These are phyloP conservation scores for Wallemia ichthyophaga DNA, from an alignment of 1,284 basidiomycete species.

Conservation along the genomic window DNA sequence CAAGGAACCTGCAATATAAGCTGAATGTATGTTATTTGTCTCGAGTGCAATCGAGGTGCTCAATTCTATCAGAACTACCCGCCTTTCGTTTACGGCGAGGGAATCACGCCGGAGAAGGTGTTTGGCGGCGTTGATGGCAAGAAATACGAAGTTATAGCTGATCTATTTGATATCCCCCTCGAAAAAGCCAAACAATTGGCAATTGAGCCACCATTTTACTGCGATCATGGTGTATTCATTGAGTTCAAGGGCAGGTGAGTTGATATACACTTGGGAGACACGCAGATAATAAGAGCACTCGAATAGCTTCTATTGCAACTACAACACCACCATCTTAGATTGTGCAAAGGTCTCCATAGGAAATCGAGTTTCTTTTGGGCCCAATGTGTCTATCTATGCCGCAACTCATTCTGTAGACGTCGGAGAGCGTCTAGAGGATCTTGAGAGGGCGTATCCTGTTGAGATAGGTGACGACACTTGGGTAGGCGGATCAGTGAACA, in stretches of 20 bases:
- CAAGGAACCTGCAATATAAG: neutral
- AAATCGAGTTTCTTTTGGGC: constrained; percentile 3
- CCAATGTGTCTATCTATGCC: constrained; percentile 5
- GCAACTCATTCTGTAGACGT: constrained; percentile 4
- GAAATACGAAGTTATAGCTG: neutral
- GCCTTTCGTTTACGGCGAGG: neutral
- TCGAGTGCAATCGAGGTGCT: neutral
- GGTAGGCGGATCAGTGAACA: constrained; percentile 3
- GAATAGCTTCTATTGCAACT: constrained; percentile 5
- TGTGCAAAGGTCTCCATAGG: constrained; percentile 4
- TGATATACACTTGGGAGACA: too few species aligned
- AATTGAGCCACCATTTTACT: neutral
- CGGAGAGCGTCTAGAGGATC: constrained; percentile 2
- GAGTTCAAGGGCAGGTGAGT: neutral
- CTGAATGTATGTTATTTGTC: neutral
- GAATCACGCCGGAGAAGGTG: neutral
- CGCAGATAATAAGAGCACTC: too few species aligned
- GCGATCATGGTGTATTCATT: neutral
- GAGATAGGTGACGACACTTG: constrained; percentile 5
- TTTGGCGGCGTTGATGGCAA: neutral
- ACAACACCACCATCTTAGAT: constrained; percentile 5
- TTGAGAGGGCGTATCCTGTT: constrained; percentile 5
- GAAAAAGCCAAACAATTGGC: neutral
- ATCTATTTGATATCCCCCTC: neutral
- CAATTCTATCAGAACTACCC: neutral